Percentiles rank a stretch among this genome's conserved stretches.
These are phyloP conservation scores for Scleroderma bovista DNA, from an alignment of 768 basidiomycete species.

Conservation along the genomic window DNA sequence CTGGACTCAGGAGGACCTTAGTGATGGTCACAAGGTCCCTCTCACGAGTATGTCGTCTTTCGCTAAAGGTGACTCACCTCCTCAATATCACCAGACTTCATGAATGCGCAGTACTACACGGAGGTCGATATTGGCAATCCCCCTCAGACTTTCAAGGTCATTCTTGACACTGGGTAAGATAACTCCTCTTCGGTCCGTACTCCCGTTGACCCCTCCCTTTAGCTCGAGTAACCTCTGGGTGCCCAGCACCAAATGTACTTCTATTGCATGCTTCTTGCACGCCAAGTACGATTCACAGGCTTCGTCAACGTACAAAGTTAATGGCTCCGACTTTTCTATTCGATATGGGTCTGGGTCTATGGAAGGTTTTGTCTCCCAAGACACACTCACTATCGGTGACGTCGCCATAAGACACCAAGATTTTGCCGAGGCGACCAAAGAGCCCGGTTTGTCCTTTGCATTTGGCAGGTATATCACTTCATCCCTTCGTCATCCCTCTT, in stretches of 20 bases:
- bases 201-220: conserved; percentile 4
- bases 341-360: conserved; percentile 95
- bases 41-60: conserved; percentile 64
- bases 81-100: conserved; percentile 61
- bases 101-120: conserved; percentile 97
- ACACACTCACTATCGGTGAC: conserved; percentile 77
- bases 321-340: conserved; percentile 85
- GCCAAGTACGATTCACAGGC: conserved; percentile 77
- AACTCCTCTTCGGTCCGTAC: neutral
- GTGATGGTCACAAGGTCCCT: conserved; percentile 83
- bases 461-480: conserved; percentile 73
- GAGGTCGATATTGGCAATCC: conserved; percentile 83
- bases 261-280: conserved; percentile 93
- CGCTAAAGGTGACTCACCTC: neutral
- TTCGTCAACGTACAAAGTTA: conserved; percentile 85
- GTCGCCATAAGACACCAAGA: conserved; percentile 67
- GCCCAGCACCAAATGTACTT: conserved; percentile 73
- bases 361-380: conserved; percentile 92
- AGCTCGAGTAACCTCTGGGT: conserved; percentile 95
- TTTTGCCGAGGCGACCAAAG: conserved; percentile 94
- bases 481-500: neutral
- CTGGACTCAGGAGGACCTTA: conserved; percentile 75
- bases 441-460: conserved; percentile 95
- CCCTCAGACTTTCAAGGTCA: conserved; percentile 87
- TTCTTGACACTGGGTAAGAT: conserved; percentile 82